Percentiles rank a stretch among this genome's conserved stretches.
phyloP scores from a whole-genome alignment of 1,284 basidiomycete species.

The Trichosporon faecale region DNA sequence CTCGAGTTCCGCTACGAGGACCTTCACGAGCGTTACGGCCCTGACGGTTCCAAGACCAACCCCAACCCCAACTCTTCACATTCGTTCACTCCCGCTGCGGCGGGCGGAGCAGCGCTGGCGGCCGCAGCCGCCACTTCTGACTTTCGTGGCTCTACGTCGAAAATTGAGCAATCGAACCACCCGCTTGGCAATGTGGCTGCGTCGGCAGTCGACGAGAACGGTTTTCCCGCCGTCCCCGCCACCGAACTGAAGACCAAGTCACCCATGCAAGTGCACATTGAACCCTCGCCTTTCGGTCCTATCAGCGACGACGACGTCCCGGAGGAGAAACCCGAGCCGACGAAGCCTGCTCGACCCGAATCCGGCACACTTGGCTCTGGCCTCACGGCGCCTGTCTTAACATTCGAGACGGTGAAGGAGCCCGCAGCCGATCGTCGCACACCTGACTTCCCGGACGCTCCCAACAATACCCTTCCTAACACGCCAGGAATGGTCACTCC shows the following conservation, averaged over 20 bases:
- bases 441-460: slow-evolving; percentile 11
- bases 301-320: background rate
- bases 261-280: slow-evolving; percentile 41
- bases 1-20: slow-evolving; percentile 28
- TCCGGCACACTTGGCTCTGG: slow-evolving; percentile 1
- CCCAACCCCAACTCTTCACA: background rate
- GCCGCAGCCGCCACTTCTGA: slow-evolving; percentile 10
- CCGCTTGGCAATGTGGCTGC: slow-evolving; percentile 2
- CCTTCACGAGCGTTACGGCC: slow-evolving; percentile 23
- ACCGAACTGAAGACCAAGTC: slow-evolving; percentile 14
- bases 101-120: slow-evolving; percentile 2
- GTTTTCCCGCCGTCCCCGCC: slow-evolving; percentile 1
- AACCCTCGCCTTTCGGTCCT: slow-evolving; percentile 35
- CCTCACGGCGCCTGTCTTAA: background rate
- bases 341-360: background rate
- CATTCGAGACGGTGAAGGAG: slow-evolving; percentile 10
- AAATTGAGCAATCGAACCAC: background rate
- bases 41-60: slow-evolving; percentile 8
- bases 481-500: background rate
- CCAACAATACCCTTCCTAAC: slow-evolving; percentile 9
- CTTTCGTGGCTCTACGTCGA: slow-evolving; percentile 14
- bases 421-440: background rate
- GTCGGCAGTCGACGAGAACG: background rate
- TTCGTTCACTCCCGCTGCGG: slow-evolving; percentile 3
- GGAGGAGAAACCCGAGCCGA: background rate